Evolutionary conservation across 129 eudicot species (phyloP).

Genomic region (Centella asiatica): DNA sequence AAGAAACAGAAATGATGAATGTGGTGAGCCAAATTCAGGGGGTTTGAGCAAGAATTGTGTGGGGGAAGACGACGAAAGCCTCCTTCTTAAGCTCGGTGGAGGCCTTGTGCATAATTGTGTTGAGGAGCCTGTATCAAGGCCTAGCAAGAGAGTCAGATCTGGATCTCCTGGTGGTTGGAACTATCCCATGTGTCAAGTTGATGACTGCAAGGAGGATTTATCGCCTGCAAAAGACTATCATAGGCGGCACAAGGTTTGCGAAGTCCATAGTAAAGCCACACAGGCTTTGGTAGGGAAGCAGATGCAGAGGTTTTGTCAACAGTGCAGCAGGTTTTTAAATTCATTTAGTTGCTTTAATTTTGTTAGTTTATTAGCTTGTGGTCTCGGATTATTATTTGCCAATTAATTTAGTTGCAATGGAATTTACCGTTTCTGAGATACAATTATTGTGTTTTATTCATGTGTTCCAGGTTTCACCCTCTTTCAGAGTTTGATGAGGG

Average conservation of each 20-base stretch:
- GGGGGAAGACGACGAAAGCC: conserved; percentile 34
- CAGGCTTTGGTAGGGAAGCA: conserved; percentile 83
- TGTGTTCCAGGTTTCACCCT: conserved; percentile 69
- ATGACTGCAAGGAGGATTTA: conserved; percentile 81
- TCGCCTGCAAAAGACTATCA: conserved; percentile 88
- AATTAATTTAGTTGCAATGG: neutral
- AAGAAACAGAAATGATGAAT: neutral
- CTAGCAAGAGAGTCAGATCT: conserved; percentile 69
- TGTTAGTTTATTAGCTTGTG: conserved; percentile 1
- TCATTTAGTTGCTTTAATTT: conserved; percentile 2
- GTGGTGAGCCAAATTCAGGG: neutral
- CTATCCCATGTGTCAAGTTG: conserved; percentile 90
- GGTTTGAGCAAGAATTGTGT: conserved; percentile 16
- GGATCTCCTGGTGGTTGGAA: conserved; percentile 69
- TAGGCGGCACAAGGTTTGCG: conserved; percentile 92
- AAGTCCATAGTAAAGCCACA: conserved; percentile 78
- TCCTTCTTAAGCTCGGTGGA: conserved; percentile 61
- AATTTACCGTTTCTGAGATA: neutral
- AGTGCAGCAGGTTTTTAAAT: conserved; percentile 86
- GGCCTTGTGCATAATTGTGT: conserved; percentile 18
- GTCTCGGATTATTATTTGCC: neutral
- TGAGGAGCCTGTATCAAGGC: conserved; percentile 56
- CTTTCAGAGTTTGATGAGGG: conserved; percentile 97
- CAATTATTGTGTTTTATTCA: neutral
- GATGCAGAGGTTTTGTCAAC: conserved; percentile 97